Conservation (phyloP, 2,329 filamentous ascomycete species). For the Fusarium cicatricum region DNA sequence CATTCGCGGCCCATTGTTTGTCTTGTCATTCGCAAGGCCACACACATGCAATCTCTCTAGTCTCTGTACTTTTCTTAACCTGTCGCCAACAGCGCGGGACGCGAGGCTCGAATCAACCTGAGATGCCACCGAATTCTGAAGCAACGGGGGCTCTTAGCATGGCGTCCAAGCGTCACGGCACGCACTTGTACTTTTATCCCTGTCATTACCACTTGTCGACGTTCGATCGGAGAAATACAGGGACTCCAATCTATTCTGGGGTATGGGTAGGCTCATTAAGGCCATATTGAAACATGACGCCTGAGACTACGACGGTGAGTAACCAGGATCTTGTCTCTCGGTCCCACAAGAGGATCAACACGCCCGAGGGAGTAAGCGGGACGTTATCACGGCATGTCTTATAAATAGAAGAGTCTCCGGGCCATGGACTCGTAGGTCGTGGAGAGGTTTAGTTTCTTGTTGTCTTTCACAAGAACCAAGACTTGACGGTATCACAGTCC, state of each 20-base stretch:
- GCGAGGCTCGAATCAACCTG: not conserved
- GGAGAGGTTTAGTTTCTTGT: too few species aligned
- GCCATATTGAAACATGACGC: constrained; percentile 12
- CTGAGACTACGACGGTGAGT: constrained; percentile 21
- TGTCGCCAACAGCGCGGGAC: not conserved
- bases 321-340: constrained; percentile 20
- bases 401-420: constrained; percentile 17
- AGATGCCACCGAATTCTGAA: constrained; percentile 25
- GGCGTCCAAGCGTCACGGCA: constrained; percentile 12
- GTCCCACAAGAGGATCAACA: constrained; percentile 19
- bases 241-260: not conserved
- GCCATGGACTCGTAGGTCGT: too few species aligned
- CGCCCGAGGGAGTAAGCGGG: not conserved
- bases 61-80: too few species aligned
- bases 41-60: too few species aligned
- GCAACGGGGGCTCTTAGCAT: constrained; percentile 5
- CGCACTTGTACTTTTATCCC: constrained; percentile 3
- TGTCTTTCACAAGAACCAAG: not conserved
- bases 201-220: constrained; percentile 8
- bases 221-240: constrained; percentile 20
- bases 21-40: too few species aligned
- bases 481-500: not conserved
- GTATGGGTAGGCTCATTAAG: constrained; percentile 10
- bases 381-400: not conserved
- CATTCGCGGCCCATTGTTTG: too few species aligned